Base-by-base conservation (phyloP, 306 rosid species). In the Pterocarpus santalinus region DNA sequence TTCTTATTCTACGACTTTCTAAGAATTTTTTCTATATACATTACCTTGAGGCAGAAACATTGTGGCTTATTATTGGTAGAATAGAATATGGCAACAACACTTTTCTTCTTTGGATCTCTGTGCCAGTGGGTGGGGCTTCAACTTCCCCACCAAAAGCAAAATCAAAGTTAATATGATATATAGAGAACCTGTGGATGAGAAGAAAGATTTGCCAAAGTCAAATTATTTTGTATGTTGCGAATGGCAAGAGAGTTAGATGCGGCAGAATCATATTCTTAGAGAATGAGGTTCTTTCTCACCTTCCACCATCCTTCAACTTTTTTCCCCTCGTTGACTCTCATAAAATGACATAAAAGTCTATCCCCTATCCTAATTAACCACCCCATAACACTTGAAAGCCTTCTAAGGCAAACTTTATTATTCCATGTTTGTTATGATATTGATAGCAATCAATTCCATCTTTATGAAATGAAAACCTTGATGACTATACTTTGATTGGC, bases 281-380 rank as follows among this genome's bases (percentile, higher is more conserved):
- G 91, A 83, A 89, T 84, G 33, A 71, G 89, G 83, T 89, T 89
- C 93, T 79, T 65, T 81, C 58, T 14, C 76, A 65, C 79, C 82
- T 76, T 84, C 89, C 89, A 87, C 88, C 85, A 83, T 65, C 80
- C 63, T 78, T 36, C 77, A 62, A 79, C 51, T 89, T 83, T 79
- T 82, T 72, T 51, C 16, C 9, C 61, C 64, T 85, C 85, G 89
- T 89, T 87, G 93, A 89, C 93, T 85, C 87, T 85, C 72, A 15
- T 38, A 77, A 34, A 75, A 73, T 82, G 77, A 82, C 86, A 81
- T 55, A n/a, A n/a, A 78, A 76, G 66, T 65, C 57, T 82, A 58
- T 36, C 78, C 36, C 33, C 56, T 14, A 47, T 55, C 61, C 28
- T 55, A 55, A 55, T 55, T 15, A 38, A 49, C 30, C 47, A 68